phyloP scores from a whole-genome alignment of 305 asterid genomes.

The Rubia occidens region DNA sequence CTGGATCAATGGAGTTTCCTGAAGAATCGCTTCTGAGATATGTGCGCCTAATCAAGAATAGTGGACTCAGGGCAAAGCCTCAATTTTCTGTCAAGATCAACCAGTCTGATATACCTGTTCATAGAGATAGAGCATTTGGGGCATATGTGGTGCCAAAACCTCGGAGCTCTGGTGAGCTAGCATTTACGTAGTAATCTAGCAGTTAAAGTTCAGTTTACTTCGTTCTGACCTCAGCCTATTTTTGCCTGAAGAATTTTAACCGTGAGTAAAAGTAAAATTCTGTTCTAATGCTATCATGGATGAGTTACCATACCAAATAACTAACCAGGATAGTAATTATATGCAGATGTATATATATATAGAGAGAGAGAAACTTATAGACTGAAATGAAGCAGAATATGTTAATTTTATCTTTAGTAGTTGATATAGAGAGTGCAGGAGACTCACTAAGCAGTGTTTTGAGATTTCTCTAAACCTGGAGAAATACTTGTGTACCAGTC shows the following conservation, averaged over 20 bases:
- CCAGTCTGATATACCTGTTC: conserved; percentile 57
- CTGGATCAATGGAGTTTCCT: conserved; percentile 56
- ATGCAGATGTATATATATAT: no score
- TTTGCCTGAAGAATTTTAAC: no score
- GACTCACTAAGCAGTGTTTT: background rate
- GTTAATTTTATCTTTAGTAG: background rate
- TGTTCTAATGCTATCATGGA: background rate
- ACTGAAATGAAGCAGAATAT: background rate
- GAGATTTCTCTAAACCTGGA: background rate
- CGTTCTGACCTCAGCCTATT: background rate
- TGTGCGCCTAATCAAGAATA: conserved; percentile 64
- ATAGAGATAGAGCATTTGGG: conserved; percentile 56
- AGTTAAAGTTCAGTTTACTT: background rate
- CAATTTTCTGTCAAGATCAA: conserved; percentile 59
- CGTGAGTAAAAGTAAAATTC: background rate
- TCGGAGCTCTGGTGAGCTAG: conserved; percentile 47
- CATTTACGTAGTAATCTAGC: background rate
- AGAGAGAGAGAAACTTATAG: background rate
- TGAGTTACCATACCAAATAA: background rate
- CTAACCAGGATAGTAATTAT: background rate
- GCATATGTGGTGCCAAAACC: conserved; percentile 53
- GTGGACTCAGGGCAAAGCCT: conserved; percentile 78
- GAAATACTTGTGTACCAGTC: background rate
- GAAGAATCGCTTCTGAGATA: conserved; percentile 75
- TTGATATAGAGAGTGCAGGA: background rate